Percentiles rank a stretch among this genome's conserved stretches.
Conservation (phyloP, 306 rosid genomes). For the Sindora glabra region DNA sequence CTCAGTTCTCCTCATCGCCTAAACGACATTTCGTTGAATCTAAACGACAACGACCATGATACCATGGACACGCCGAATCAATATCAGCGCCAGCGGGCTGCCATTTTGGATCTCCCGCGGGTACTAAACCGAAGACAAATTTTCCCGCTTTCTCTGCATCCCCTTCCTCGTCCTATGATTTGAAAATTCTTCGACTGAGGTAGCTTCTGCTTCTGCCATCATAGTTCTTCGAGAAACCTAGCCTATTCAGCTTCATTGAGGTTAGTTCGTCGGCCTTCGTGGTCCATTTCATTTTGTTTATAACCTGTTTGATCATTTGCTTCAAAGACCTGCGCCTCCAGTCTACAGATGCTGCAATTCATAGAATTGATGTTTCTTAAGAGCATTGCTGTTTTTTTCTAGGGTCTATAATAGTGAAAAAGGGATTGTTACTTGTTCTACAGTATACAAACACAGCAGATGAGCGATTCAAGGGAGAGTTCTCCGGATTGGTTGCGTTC, state of each 20-base stretch:
- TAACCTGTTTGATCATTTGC: conserved; percentile 20
- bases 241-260: not conserved
- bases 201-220: not conserved
- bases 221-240: not conserved
- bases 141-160: conserved; percentile 3
- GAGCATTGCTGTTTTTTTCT: not conserved
- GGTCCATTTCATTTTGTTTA: not conserved
- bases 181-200: no score
- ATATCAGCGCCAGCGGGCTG: not conserved
- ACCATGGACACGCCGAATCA: no score
- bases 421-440: not conserved
- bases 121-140: not conserved
- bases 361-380: not conserved
- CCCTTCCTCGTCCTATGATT: not conserved
- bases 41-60: no score
- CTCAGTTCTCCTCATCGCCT: no score
- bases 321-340: not conserved
- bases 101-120: not conserved
- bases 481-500: conserved; percentile 93
- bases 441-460: conserved; percentile 16
- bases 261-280: not conserved
- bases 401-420: not conserved
- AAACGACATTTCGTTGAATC: no score
- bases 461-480: conserved; percentile 72
- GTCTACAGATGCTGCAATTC: not conserved